Conservation (phyloP, 208 protist genomes). For the Trypanosoma vivax region DNA sequence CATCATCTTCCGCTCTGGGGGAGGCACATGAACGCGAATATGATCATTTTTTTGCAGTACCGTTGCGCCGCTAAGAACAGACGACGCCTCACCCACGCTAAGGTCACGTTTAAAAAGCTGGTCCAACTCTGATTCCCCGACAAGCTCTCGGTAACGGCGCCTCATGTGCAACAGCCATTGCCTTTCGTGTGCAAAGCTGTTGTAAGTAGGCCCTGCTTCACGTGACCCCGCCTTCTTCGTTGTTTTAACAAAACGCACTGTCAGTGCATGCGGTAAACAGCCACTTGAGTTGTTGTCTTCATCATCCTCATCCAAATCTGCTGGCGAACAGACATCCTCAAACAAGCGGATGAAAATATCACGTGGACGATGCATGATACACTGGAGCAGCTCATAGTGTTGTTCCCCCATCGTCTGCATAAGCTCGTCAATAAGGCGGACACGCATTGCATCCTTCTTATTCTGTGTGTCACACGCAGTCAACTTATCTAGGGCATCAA, state of each 20-base stretch:
- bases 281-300: conserved; percentile 8
- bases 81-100: conserved; percentile 61
- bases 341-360: conserved; percentile 81
- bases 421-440: conserved; percentile 68
- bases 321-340: conserved; percentile 85
- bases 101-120: conserved; percentile 79
- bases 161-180: conserved; percentile 85
- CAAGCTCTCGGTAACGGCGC: conserved; percentile 72
- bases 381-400: conserved; percentile 82
- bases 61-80: conserved; percentile 56
- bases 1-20: conserved; percentile 58
- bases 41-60: conserved; percentile 56
- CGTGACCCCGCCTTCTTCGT: conserved; percentile 36
- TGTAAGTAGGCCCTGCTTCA: conserved; percentile 28
- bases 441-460: conserved; percentile 51
- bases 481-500: conserved; percentile 82
- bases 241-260: conserved; percentile 68
- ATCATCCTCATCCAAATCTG: conserved; percentile 38
- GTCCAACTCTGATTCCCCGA: conserved; percentile 82
- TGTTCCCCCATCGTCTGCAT: conserved; percentile 66
- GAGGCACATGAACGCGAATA: conserved; percentile 79
- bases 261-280: conserved; percentile 21
- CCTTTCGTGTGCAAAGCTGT: conserved; percentile 49
- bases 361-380: conserved; percentile 71
- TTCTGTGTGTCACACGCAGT: conserved; percentile 66